Evolutionary conservation across 2,329 filamentous ascomycete genomes (phyloP).

Genomic region (Aspergillus sclerotialis): DNA sequence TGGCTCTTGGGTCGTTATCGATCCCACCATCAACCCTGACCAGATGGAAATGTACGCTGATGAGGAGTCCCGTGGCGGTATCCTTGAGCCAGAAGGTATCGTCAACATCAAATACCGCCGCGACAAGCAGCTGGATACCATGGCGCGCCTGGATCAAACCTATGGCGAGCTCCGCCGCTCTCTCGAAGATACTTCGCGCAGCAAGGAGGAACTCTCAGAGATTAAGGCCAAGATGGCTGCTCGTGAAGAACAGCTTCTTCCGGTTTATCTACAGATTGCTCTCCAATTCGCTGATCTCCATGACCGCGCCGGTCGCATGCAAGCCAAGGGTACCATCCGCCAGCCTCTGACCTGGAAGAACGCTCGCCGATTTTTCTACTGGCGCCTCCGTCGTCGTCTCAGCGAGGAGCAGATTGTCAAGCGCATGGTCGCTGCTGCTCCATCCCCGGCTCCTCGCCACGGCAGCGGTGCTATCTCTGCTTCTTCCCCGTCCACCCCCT

Average conservation of each 20-base stretch:
- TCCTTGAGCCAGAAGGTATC: slow-evolving; percentile 96
- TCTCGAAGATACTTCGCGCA: slow-evolving; percentile 59
- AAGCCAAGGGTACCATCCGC: slow-evolving; percentile 93
- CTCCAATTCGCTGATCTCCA: slow-evolving; percentile 95
- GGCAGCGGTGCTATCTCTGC: slow-evolving; percentile 37
- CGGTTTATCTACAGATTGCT: slow-evolving; percentile 92
- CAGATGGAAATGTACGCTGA: slow-evolving; percentile 99
- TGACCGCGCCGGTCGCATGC: slow-evolving; percentile 94
- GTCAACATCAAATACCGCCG: slow-evolving; percentile 98
- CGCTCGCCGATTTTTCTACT: slow-evolving; percentile 97
- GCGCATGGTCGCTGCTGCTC: slow-evolving; percentile 58
- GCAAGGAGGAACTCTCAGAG: slow-evolving; percentile 64
- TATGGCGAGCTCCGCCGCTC: slow-evolving; percentile 81
- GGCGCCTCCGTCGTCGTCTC: slow-evolving; percentile 91
- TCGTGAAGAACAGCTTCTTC: slow-evolving; percentile 82
- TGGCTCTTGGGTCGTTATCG: slow-evolving; percentile 98
- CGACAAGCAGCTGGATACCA: slow-evolving; percentile 94
- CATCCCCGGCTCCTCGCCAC: slow-evolving; percentile 27
- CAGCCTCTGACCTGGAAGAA: slow-evolving; percentile 77
- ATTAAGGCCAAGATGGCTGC: slow-evolving; percentile 78
- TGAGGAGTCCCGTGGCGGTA: slow-evolving; percentile 87
- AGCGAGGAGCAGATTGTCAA: slow-evolving; percentile 97
- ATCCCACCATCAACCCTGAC: slow-evolving; percentile 93
- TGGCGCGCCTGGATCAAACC: slow-evolving; percentile 81
- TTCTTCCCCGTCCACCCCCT: slow-evolving; percentile 22